Conservation (phyloP, 129 eudicot species). For the Helichrysum umbraculigerum region DNA sequence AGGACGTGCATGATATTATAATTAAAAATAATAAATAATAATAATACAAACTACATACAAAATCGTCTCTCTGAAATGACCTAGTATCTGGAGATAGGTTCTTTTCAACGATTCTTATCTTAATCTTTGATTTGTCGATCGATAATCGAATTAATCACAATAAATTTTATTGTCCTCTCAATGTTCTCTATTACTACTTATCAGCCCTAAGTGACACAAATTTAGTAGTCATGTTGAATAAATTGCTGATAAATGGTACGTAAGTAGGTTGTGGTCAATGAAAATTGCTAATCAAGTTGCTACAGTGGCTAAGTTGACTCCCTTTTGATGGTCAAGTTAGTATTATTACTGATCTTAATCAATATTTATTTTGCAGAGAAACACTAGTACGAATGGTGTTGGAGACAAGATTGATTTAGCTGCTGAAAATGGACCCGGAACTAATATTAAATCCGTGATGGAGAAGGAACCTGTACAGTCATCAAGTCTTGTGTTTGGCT, state of each 20-base stretch:
- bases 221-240: neutral
- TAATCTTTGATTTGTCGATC: neutral
- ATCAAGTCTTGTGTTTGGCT: conserved; percentile 94
- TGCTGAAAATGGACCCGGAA: conserved; percentile 37
- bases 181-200: neutral
- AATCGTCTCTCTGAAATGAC: too few species aligned
- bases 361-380: conserved; percentile 55
- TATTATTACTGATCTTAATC: neutral
- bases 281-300: neutral
- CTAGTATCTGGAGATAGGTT: neutral
- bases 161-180: neutral
- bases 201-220: neutral
- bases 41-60: too few species aligned
- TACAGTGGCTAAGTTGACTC: neutral
- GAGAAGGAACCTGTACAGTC: conserved; percentile 41
- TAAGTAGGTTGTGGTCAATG: neutral
- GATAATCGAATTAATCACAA: neutral
- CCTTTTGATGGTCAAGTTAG: neutral
- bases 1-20: too few species aligned
- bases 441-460: conserved; percentile 21
- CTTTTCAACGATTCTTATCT: neutral
- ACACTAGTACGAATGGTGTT: conserved; percentile 25
- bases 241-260: neutral
- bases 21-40: too few species aligned
- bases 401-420: conserved; percentile 34